Percentiles rank a stretch among this genome's conserved stretches.
Evolutionary conservation across 1,139 yeast genomes (phyloP).

Genomic region (Lizanozyma gosingica): DNA sequence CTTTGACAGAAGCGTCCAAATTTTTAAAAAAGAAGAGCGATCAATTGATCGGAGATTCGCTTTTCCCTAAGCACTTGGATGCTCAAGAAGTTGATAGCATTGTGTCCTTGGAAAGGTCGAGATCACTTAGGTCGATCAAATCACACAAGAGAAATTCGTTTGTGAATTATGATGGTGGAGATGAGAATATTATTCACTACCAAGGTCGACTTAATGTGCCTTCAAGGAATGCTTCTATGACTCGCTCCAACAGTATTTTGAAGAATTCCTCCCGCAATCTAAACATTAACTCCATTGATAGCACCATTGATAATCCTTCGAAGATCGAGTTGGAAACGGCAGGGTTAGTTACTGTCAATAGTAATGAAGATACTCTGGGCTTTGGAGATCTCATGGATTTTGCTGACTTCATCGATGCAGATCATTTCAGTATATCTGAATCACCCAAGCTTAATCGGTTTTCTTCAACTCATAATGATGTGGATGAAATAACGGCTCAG

Average conservation of each 20-base stretch:
- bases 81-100: slow-evolving; percentile 67
- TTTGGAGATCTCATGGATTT: slow-evolving; percentile 60
- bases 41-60: slow-evolving; percentile 45
- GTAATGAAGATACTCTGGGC: slow-evolving; percentile 38
- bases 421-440: not conserved
- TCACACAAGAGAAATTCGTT: slow-evolving; percentile 32
- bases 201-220: slow-evolving; percentile 11
- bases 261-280: slow-evolving; percentile 20
- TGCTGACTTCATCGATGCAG: slow-evolving; percentile 21
- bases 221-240: slow-evolving; percentile 17
- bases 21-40: not conserved
- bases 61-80: slow-evolving; percentile 63
- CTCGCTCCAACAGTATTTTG: slow-evolving; percentile 44
- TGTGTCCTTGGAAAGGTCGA: slow-evolving; percentile 59
- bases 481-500: not conserved
- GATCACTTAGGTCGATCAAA: slow-evolving; percentile 46
- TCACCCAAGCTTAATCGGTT: slow-evolving; percentile 1
- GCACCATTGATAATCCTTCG: slow-evolving; percentile 4
- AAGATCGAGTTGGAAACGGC: slow-evolving; percentile 4
- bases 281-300: slow-evolving; percentile 2
- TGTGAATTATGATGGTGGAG: slow-evolving; percentile 40
- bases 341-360: slow-evolving; percentile 11
- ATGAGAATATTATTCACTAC: slow-evolving; percentile 32
- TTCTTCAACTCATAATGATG: not conserved
- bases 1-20: not conserved